Percentiles rank a stretch among this genome's conserved stretches.
Evolutionary conservation across 2,329 filamentous ascomycete species (phyloP).

Genomic region (Hymenoscyphus infarciens): DNA sequence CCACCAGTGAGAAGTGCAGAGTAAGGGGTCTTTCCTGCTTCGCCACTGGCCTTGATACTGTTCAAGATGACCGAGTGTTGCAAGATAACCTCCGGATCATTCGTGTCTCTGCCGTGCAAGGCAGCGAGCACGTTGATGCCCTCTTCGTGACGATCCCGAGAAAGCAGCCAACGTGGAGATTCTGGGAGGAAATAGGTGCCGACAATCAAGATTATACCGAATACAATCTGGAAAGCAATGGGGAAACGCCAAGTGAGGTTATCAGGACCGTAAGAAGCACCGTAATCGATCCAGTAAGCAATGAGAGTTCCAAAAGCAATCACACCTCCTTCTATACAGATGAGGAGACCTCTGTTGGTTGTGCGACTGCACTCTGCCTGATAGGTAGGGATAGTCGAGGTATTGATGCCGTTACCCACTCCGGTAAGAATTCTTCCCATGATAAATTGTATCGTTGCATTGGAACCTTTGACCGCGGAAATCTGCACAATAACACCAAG

Average conservation of each 20-base stretch:
- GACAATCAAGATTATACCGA: constrained; percentile 78
- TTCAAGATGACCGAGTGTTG: constrained; percentile 36
- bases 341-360: constrained; percentile 44
- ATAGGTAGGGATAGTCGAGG: constrained; percentile 56
- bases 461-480: constrained; percentile 34
- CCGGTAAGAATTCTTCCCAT: constrained; percentile 48
- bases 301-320: constrained; percentile 66
- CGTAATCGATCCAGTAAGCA: constrained; percentile 98
- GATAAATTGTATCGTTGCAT: constrained; percentile 52
- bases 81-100: constrained; percentile 40
- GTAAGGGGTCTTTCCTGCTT: constrained; percentile 34
- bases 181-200: constrained; percentile 92
- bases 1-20: constrained; percentile 48
- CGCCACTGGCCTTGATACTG: constrained; percentile 38
- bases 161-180: constrained; percentile 92
- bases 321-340: constrained; percentile 54
- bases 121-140: constrained; percentile 97
- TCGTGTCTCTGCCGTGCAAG: constrained; percentile 65
- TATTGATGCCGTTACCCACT: constrained; percentile 50
- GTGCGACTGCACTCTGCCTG: constrained; percentile 51
- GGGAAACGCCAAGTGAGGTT: constrained; percentile 88
- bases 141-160: constrained; percentile 95
- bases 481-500: constrained; percentile 49
- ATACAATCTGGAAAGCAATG: constrained; percentile 84
- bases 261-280: constrained; percentile 81